phyloP scores from a whole-genome alignment of 2,329 filamentous ascomycete species.

The Diatrype stigma region DNA sequence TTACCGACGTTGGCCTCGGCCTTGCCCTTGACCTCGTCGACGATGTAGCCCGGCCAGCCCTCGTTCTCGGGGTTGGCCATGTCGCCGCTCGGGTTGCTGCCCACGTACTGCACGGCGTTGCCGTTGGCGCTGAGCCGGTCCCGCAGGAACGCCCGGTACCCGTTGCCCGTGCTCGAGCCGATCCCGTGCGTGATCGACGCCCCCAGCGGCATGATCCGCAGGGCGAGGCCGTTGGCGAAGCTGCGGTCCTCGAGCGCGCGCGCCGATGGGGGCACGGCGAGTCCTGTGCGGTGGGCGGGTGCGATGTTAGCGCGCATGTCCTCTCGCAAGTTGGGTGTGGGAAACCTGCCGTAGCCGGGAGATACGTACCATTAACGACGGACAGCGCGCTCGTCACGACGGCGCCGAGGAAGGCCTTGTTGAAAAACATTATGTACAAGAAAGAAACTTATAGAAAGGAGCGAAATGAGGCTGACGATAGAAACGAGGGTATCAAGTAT shows the following conservation, averaged over 20 bases:
- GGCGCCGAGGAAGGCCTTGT: not conserved
- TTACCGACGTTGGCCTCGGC: constrained; percentile 13
- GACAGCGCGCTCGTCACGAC: not conserved
- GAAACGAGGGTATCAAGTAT: not conserved
- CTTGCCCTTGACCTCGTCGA: constrained; percentile 21
- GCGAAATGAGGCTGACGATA: not conserved
- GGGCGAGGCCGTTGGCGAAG: constrained; percentile 12
- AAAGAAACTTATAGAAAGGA: not conserved
- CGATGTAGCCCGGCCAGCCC: constrained; percentile 19
- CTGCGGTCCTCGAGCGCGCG: not conserved
- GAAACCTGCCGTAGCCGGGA: not conserved
- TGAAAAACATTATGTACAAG: not conserved
- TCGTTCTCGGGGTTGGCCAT: constrained; percentile 26
- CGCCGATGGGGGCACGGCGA: not conserved
- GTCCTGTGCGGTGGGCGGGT: not conserved
- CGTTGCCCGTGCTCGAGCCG: constrained; percentile 16
- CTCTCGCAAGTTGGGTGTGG: not conserved
- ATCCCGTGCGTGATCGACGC: constrained; percentile 21
- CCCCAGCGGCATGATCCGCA: constrained; percentile 23
- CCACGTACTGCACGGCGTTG: constrained; percentile 24
- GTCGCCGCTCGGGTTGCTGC: constrained; percentile 20
- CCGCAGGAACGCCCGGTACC: constrained; percentile 23
- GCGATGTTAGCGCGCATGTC: not conserved
- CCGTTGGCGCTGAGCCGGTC: constrained; percentile 21
- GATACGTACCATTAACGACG: not conserved